Percentiles rank a stretch among this genome's conserved stretches.
These are phyloP conservation scores for Ophiobolus disseminans DNA, from an alignment of 2,329 filamentous ascomycete species.

Conservation along the genomic window DNA sequence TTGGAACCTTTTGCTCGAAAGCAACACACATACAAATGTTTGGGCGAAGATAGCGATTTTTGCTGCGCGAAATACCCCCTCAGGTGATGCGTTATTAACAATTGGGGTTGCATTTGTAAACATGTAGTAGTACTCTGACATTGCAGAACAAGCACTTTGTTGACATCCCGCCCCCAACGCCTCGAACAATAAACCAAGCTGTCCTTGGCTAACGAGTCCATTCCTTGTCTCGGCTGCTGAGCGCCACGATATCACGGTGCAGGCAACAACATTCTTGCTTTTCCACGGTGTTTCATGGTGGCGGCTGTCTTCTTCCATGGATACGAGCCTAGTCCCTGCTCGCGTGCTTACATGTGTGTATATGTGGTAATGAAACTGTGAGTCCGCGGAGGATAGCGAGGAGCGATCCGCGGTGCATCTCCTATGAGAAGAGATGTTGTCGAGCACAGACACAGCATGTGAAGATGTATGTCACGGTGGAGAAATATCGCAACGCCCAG, in stretches of 20 bases:
- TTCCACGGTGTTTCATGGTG: not conserved
- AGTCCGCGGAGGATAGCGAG: not conserved
- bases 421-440: not conserved
- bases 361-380: too few species aligned
- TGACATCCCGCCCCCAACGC: not conserved
- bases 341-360: not conserved
- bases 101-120: too few species aligned
- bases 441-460: too few species aligned
- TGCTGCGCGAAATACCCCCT: not conserved
- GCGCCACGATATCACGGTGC: constrained; percentile 3
- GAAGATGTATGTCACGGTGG: too few species aligned
- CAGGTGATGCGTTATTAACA: not conserved
- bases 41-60: not conserved
- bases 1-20: constrained; percentile 1
- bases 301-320: not conserved
- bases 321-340: constrained; percentile 1
- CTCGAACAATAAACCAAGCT: not conserved
- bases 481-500: not conserved
- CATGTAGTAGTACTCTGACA: too few species aligned
- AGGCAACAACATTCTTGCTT: not conserved
- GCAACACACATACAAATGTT: not conserved
- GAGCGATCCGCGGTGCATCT: too few species aligned
- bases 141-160: not conserved
- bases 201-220: not conserved
- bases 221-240: not conserved